Evolutionary conservation across 1,284 basidiomycete genomes (phyloP).

Genomic region (Stygiomarasmius scandens): DNA sequence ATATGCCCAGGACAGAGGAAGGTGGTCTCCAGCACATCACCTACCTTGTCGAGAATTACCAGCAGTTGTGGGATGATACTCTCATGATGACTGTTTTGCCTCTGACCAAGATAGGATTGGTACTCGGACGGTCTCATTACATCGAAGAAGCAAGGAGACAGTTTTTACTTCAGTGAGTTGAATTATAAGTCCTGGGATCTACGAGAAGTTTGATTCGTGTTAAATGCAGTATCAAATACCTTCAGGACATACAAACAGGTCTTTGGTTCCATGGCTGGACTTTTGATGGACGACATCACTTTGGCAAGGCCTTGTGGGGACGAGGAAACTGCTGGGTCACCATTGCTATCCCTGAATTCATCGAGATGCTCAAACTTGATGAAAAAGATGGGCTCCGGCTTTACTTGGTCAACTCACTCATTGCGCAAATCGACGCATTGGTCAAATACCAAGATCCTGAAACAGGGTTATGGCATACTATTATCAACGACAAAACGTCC

Average conservation of each 20-base stretch:
- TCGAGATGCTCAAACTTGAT: constrained; percentile 51
- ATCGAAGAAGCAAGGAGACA: constrained; percentile 65
- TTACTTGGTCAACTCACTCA: constrained; percentile 50
- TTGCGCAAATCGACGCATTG: constrained; percentile 58
- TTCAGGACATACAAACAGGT: constrained; percentile 51
- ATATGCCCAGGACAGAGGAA: constrained; percentile 59
- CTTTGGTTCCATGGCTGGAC: constrained; percentile 63
- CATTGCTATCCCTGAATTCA: constrained; percentile 63
- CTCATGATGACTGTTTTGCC: constrained; percentile 69
- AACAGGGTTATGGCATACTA: constrained; percentile 65
- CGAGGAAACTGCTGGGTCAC: constrained; percentile 71
- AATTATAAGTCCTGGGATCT: neutral
- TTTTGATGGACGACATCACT: constrained; percentile 54
- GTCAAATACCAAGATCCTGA: constrained; percentile 50
- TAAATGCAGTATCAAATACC: constrained; percentile 44
- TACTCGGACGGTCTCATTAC: constrained; percentile 55
- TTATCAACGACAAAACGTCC: constrained; percentile 57
- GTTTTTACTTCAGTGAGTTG: constrained; percentile 52
- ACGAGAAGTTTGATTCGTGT: constrained; percentile 8
- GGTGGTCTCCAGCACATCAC: constrained; percentile 67
- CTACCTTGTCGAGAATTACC: constrained; percentile 53
- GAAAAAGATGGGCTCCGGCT: constrained; percentile 46
- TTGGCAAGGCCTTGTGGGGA: constrained; percentile 61
- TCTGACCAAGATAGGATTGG: constrained; percentile 62
- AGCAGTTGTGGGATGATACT: constrained; percentile 71